Conservation (phyloP, 2,329 filamentous ascomycete species). For the Aureobasidium sp. region DNA sequence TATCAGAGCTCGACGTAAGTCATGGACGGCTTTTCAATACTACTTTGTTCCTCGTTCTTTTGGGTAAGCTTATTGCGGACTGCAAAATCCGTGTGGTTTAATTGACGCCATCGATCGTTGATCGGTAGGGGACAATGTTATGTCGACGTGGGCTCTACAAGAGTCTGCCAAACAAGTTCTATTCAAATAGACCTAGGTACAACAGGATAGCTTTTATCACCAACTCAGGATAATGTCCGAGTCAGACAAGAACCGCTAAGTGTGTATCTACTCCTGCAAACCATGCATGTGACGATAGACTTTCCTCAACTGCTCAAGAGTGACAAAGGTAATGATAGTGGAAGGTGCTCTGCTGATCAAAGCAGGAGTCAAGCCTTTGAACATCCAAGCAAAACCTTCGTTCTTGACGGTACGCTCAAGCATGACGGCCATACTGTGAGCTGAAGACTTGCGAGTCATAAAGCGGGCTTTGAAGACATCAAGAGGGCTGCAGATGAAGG, state of each 20-base stretch:
- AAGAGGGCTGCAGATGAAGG: slow-evolving; percentile 22
- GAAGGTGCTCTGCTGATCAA: slow-evolving; percentile 23
- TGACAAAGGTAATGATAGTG: slow-evolving; percentile 21
- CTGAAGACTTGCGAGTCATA: slow-evolving; percentile 19
- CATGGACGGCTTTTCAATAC: neutral
- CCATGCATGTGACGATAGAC: slow-evolving; percentile 16
- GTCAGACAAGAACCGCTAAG: neutral
- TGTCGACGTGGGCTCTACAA: no score
- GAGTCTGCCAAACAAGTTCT: neutral
- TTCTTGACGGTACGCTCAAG: slow-evolving; percentile 19
- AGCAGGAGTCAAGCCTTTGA: slow-evolving; percentile 21
- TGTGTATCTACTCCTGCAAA: slow-evolving; percentile 13
- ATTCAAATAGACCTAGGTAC: neutral
- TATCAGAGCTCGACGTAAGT: neutral
- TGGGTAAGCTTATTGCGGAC: neutral
- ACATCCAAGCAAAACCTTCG: slow-evolving; percentile 22
- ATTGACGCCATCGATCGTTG: no score
- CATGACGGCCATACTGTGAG: slow-evolving; percentile 19
- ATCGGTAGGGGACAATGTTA: no score
- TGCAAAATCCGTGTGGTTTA: neutral
- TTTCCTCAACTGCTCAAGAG: slow-evolving; percentile 18
- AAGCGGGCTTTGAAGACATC: slow-evolving; percentile 23
- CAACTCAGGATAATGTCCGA: neutral
- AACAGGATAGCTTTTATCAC: neutral
- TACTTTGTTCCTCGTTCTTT: neutral